phyloP scores from a whole-genome alignment of 306 rosid species.

The Ziziphus jujuba region DNA sequence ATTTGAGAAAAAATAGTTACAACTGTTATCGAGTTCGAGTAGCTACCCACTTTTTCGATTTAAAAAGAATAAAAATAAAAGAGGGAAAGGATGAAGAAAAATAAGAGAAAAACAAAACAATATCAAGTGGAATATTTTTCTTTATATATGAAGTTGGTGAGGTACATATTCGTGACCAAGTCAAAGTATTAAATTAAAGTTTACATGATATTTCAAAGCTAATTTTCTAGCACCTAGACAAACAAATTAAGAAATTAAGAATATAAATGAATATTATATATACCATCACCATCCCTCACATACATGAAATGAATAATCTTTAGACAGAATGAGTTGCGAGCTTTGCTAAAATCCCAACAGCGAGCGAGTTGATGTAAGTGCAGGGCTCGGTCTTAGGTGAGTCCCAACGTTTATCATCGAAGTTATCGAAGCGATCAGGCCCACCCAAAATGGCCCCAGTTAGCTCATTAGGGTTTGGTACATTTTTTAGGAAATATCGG shows the following conservation, averaged over 20 bases:
- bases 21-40: too few species aligned
- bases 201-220: too few species aligned
- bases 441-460: slow-evolving; percentile 94
- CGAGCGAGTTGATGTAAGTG: slow-evolving; percentile 78
- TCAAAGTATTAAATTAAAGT: too few species aligned
- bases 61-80: neutral
- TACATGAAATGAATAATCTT: too few species aligned
- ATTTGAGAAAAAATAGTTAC: too few species aligned
- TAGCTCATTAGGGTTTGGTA: slow-evolving; percentile 71
- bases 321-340: slow-evolving; percentile 36
- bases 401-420: slow-evolving; percentile 65
- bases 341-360: slow-evolving; percentile 73
- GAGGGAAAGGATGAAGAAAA: neutral
- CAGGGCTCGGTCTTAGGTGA: slow-evolving; percentile 78
- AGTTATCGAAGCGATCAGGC: slow-evolving; percentile 61
- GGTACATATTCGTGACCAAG: neutral
- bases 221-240: neutral
- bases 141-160: neutral
- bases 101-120: neutral
- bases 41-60: too few species aligned
- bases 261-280: too few species aligned
- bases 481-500: slow-evolving; percentile 44
- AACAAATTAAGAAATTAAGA: neutral
- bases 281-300: too few species aligned
- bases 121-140: neutral